Conservation (phyloP, 2,329 filamentous ascomycete species). For the Chalara sp. region DNA sequence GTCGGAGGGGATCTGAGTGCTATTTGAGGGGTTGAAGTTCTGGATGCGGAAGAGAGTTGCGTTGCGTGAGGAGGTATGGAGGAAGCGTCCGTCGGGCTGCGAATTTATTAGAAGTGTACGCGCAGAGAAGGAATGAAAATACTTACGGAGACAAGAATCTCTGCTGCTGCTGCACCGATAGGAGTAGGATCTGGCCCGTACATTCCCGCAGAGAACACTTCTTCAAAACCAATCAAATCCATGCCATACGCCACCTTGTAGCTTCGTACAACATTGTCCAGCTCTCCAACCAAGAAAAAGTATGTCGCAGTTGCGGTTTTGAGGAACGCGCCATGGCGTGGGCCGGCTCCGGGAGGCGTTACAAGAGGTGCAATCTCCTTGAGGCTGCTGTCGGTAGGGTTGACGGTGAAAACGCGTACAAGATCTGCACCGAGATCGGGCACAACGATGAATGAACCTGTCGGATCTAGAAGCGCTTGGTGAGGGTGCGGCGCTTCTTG, state of each 20-base stretch:
- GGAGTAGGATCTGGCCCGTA: conserved; percentile 39
- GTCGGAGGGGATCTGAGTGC: conserved; percentile 47
- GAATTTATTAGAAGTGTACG: conserved; percentile 1
- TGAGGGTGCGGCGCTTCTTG: conserved; percentile 45
- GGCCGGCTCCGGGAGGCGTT: conserved; percentile 37
- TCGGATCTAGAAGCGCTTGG: conserved; percentile 45
- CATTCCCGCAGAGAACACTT: conserved; percentile 40
- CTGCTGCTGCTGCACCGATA: conserved; percentile 40
- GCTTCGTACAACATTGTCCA: conserved; percentile 38
- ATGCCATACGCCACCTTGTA: conserved; percentile 48
- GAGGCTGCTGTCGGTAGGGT: conserved; percentile 28
- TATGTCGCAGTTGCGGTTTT: conserved; percentile 18
- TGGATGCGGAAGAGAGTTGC: conserved; percentile 46
- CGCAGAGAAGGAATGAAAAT: background rate
- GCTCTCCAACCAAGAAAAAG: conserved; percentile 39
- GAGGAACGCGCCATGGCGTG: conserved; percentile 46
- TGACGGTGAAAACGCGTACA: conserved; percentile 40
- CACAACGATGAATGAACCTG: conserved; percentile 39
- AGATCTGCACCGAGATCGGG: conserved; percentile 47
- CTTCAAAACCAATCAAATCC: conserved; percentile 36
- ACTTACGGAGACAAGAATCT: conserved; percentile 52
- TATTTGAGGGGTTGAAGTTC: conserved; percentile 38
- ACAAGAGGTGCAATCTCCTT: conserved; percentile 30
- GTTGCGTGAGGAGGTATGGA: conserved; percentile 63
- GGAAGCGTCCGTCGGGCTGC: conserved; percentile 52